Base-by-base conservation (phyloP, 805 yeast species). In the Lachancea thermotolerans region DNA sequence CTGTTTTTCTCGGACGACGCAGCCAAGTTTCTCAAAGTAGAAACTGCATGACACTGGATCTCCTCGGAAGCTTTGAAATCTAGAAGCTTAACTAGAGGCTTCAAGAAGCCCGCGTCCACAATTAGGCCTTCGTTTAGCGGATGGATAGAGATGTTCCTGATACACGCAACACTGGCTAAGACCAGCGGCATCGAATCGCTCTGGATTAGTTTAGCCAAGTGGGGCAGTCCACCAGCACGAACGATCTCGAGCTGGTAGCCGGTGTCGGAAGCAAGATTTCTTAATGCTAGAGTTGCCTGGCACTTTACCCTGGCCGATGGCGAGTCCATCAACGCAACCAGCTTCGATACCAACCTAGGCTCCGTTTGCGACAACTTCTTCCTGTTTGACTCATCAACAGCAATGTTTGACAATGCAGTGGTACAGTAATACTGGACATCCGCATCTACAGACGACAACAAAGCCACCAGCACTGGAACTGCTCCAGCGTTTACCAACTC, bases 381-480 rank as follows among this genome's bases (percentile, higher is more conserved):
- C 56, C 99, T 78, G 69, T 91, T 93, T 37, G 76, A 74, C 59
- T 89, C 95, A 68, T 93, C 99, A 35, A 93, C 99, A 3, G 99
- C 99, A 55, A 93, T 90, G 62, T 93, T 93, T 28, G 96, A 86
- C 50, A 93, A 72, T 0, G 98, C 98, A 2, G 99, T 93, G 12
- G 99, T 91, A 71, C 99, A 93, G 64, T 93, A 93, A 65, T 93
- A 93, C 68, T 93, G 99, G 36, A 93, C 98, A 64, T 93, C 99
- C 1, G 97, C 85, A 64, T 93, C 99, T 25, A 82, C 76, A 45
- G 89, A 83, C 1, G 91, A 79, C 50, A 93, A 72, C 50, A 93
- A 70, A 10, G 95, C 81, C 11, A 93, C 98, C 45, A 93, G 73
- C 6, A 93, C 96, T 1, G 99, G 99, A 7, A 93, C 95, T 15